Evolutionary conservation across 1,139 yeast genomes (phyloP), one percentile per base, ranked within the genome.

Genomic region (Suhomyces coccinellae): DNA sequence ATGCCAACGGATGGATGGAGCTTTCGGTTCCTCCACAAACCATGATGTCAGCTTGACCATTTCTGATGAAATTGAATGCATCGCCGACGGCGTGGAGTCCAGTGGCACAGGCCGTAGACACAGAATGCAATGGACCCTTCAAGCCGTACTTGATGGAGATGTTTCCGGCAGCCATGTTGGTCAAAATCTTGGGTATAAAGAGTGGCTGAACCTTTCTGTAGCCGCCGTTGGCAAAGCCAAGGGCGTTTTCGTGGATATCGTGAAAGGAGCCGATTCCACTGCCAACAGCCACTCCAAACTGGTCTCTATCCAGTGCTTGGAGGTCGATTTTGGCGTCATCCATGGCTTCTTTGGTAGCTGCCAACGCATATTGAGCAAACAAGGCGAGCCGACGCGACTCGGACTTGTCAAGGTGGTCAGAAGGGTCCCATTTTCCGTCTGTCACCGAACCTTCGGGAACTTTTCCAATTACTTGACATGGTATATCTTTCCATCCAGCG

Each of bases 91-190:
- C 80, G 59, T 93, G 95, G 27, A 87, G 79, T 0, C 99, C 99
- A 0, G 99, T 90, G 3, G 99, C 96, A 69, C 99, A 95, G 0
- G 99, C 99, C 0, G 98, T 90, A 1, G 96, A 80, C 0, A 85
- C 95, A 0, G 96, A 73, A 61, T 90, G 97, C 45, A 87, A 81
- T 2, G 97, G 96, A 0, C 99, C 99, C 54, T 77, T 71, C 29
- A 89, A 67, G 3, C 87, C 85, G 57, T 83, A 80, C 52, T 80
- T 77, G 47, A 93, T 91, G 5, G 97, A 85, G 5, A 93, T 79
- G 53, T 90, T 85, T 2, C 99, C 98, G 0, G 93, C 90, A 0
- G 97, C 97, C 98, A 95, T 95, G 63, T 93, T 95, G 41, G 87
- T 80, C 42, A 95, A 71, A 38, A 91, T 67, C 53, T 80, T 83